phyloP scores from a whole-genome alignment of 129 eudicot genomes.

The Solidago caesia region DNA sequence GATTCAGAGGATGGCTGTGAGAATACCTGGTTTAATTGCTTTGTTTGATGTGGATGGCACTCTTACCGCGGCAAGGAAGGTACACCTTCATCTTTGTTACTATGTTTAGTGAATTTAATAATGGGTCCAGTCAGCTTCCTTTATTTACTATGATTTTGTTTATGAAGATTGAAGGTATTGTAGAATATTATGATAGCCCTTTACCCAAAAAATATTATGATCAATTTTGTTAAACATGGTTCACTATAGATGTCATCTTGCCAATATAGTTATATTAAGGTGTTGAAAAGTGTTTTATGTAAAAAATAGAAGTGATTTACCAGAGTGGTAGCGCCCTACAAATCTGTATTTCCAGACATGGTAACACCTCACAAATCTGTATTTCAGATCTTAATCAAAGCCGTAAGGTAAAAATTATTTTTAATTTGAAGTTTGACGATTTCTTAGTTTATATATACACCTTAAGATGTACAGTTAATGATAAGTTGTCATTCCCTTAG shows the following conservation, averaged over 20 bases:
- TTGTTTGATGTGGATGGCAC: constrained; percentile 96
- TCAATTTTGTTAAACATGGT: not conserved
- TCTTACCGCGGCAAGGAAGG: constrained; percentile 87
- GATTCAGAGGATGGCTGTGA: constrained; percentile 49
- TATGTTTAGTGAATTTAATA: not conserved
- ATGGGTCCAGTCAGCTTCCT: constrained; percentile 9
- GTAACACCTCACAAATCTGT: not conserved
- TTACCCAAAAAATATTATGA: too few species aligned
- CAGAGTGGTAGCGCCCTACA: not conserved
- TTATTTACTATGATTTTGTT: not conserved
- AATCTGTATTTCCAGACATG: not conserved
- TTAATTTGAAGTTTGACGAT: constrained; percentile 9
- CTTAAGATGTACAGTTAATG: not conserved
- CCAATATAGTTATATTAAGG: not conserved
- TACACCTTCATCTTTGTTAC: constrained; percentile 25
- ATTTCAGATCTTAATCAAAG: not conserved
- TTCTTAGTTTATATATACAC: not conserved
- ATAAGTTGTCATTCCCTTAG: not conserved
- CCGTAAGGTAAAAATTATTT: not conserved
- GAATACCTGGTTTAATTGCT: constrained; percentile 81
- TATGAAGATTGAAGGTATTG: too few species aligned
- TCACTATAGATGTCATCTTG: constrained; percentile 2
- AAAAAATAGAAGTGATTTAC: not conserved
- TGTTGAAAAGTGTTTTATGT: not conserved
- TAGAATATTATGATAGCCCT: too few species aligned